phyloP scores from a whole-genome alignment of 2,329 filamentous ascomycete genomes.

The Dactylellina sp. region DNA sequence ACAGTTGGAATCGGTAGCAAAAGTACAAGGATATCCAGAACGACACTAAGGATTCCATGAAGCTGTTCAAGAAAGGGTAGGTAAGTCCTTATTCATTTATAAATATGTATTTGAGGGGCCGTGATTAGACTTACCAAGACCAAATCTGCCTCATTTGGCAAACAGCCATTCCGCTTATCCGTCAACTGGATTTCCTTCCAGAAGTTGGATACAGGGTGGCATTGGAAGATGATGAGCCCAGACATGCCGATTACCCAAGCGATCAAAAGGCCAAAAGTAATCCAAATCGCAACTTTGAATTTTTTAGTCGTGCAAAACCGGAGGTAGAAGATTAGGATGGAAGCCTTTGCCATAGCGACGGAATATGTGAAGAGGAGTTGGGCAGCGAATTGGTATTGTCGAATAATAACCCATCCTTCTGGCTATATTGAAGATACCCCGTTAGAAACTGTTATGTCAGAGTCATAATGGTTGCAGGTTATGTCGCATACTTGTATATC shows the following conservation, averaged over 20 bases:
- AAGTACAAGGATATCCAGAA: constrained; percentile 48
- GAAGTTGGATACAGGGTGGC: constrained; percentile 47
- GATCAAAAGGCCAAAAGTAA: constrained; percentile 34
- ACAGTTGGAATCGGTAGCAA: constrained; percentile 50
- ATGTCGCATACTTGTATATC: constrained; percentile 45
- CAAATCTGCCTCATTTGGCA: constrained; percentile 49
- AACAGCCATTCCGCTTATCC: constrained; percentile 29
- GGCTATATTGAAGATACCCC: constrained; percentile 10
- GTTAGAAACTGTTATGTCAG: neutral
- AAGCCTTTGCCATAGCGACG: constrained; percentile 48
- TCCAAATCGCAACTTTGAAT: constrained; percentile 49
- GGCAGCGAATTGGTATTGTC: constrained; percentile 49
- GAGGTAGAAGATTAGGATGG: constrained; percentile 54
- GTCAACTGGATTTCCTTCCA: constrained; percentile 52
- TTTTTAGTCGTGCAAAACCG: constrained; percentile 51
- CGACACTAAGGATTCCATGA: constrained; percentile 51
- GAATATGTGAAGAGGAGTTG: constrained; percentile 55
- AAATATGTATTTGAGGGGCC: too few relatives aligned
- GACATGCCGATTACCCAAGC: constrained; percentile 49
- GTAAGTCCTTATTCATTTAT: constrained; percentile 4
- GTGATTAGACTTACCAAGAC: constrained; percentile 41
- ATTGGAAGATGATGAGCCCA: constrained; percentile 55
- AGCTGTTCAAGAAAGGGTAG: constrained; percentile 10
- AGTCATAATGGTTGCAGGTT: neutral
- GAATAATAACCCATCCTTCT: constrained; percentile 44